Base-by-base conservation (phyloP, 345 rosid species). In the Euphorbia tirucalli region DNA sequence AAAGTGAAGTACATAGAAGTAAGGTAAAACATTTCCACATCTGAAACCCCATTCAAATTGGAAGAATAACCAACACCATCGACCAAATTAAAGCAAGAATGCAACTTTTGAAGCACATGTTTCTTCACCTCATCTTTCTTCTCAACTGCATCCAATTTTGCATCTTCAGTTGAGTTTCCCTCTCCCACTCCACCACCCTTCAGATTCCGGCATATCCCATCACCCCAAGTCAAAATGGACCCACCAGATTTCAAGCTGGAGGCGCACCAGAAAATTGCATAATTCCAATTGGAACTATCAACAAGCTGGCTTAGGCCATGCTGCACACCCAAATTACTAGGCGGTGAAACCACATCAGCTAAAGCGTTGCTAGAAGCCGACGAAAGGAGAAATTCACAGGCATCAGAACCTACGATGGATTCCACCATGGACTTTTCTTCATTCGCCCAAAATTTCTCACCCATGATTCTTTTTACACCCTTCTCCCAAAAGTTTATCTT, bases 211-310 rank as follows among this genome's bases (percentile, higher is more conserved):
- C 84, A 90, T 78, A 83, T 83, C 18, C 99, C 98, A 77, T 92
- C 97, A 27, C 96, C 96, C 96, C 96, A 94, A 32, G 80, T 73
- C 86, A 94, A 83, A 75, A 87, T 71, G 24, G 85, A 75, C 35
- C 88, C 97, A 18, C 90, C 93, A 4, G 96, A 85, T 80, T 81
- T 88, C 59, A 85, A 78, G 68, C 79, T 79, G 0, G 85, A 83
- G 2, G 81, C 87, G 16, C 78, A 71, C 97, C 97, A 95, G 82
- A 86, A 89, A 72, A 92, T 80, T 3, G 87, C 89, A 61, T 95
- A 90, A 65, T 85, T 92, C 99, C 97, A 92, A 75, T 83, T 80
- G 11, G 89, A 86, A 11, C 91, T 84, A 62, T 92, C 96, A 15
- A 87, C 83, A 27, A 92, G 63, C 78, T 88, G 88, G 65, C 82